Percentiles rank a stretch among this genome's conserved stretches.
Conservation (phyloP, 2,329 filamentous ascomycete genomes). For the Metarhizium brunneum region DNA sequence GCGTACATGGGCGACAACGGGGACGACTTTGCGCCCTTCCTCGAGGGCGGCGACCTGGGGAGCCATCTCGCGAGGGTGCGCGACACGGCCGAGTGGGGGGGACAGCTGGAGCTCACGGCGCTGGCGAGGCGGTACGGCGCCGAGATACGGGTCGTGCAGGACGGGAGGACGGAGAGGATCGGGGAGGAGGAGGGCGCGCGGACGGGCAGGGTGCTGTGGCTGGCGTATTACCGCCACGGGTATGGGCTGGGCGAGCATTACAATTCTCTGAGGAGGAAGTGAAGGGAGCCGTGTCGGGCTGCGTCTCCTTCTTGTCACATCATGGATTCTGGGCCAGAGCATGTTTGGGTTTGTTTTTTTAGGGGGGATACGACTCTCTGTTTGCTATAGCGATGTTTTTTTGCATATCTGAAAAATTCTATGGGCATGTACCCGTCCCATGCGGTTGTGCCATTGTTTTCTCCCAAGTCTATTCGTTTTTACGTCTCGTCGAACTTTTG, state of each 20-base stretch:
- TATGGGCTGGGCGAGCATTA: conserved; percentile 97
- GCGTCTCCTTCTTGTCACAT: neutral
- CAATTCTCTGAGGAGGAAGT: conserved; percentile 63
- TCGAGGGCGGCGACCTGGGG: conserved; percentile 72
- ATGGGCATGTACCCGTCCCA: too few species aligned
- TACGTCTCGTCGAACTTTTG: neutral
- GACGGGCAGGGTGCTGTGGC: conserved; percentile 58
- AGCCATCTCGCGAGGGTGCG: conserved; percentile 67
- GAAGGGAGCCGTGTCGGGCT: neutral
- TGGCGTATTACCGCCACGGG: conserved; percentile 90
- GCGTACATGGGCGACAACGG: conserved; percentile 64
- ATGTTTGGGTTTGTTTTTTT: too few species aligned
- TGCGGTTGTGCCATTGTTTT: too few species aligned
- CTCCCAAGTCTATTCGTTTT: neutral
- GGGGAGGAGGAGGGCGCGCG: conserved; percentile 34
- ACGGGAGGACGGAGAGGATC: conserved; percentile 72
- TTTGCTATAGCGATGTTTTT: too few species aligned
- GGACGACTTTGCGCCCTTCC: conserved; percentile 78
- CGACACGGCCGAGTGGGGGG: conserved; percentile 92
- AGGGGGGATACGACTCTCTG: too few species aligned
- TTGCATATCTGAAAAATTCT: too few species aligned
- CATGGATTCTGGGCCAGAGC: too few species aligned
- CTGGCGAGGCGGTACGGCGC: conserved; percentile 73
- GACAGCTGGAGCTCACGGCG: conserved; percentile 81
- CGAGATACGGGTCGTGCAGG: conserved; percentile 77